Conservation (phyloP, 768 basidiomycete genomes). For the Gymnopilus junonius region DNA sequence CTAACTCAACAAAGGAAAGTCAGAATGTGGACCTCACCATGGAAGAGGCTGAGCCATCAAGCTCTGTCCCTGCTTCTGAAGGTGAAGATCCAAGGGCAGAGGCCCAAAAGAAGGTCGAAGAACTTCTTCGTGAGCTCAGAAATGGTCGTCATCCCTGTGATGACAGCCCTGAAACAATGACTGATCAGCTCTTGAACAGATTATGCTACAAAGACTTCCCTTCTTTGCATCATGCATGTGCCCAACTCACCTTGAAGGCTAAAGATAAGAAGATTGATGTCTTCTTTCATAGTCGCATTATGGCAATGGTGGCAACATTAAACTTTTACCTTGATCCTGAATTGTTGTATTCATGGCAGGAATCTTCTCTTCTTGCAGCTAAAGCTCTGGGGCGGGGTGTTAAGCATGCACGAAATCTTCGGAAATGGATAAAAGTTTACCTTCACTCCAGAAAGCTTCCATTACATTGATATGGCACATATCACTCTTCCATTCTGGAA, state of each 20-base stretch:
- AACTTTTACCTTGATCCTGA: slow-evolving; percentile 38
- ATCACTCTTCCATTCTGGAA: slow-evolving; percentile 27
- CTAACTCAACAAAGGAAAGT: too few species aligned
- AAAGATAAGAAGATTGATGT: slow-evolving; percentile 36
- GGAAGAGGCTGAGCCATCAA: not conserved
- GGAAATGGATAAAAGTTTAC: slow-evolving; percentile 34
- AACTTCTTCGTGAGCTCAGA: slow-evolving; percentile 5
- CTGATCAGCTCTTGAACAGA: slow-evolving; percentile 13
- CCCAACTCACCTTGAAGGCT: slow-evolving; percentile 20
- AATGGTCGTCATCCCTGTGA: not conserved
- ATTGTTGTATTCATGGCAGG: slow-evolving; percentile 33
- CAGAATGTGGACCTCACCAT: too few species aligned
- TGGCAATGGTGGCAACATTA: slow-evolving; percentile 34
- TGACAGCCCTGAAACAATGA: slow-evolving; percentile 15
- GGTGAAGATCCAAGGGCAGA: not conserved
- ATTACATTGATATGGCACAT: slow-evolving; percentile 25
- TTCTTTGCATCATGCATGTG: slow-evolving; percentile 19
- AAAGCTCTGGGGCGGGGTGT: slow-evolving; percentile 28
- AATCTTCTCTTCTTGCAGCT: slow-evolving; percentile 32
- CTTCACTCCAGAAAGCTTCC: slow-evolving; percentile 25
- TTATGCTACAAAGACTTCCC: slow-evolving; percentile 25
- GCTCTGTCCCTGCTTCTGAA: not conserved
- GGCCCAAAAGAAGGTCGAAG: not conserved
- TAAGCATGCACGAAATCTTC: slow-evolving; percentile 32
- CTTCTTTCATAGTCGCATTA: slow-evolving; percentile 30